phyloP scores from a whole-genome alignment of 2,329 filamentous ascomycete species.

The Aspergillus transmontanensis region DNA sequence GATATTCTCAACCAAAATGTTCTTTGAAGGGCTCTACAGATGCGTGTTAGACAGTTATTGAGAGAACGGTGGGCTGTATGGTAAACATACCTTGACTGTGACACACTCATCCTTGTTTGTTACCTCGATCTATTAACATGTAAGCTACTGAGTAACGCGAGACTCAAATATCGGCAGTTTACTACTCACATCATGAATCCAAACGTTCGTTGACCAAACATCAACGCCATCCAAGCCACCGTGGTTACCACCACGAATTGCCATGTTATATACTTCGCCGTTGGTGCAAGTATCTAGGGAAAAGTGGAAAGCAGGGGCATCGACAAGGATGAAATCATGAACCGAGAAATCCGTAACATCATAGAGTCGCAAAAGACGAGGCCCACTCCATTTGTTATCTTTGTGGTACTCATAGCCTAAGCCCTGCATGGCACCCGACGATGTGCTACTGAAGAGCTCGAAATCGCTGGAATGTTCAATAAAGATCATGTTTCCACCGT shows the following conservation, averaged over 20 bases:
- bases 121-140: slow-evolving; percentile 49
- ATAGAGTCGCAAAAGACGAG: slow-evolving; percentile 51
- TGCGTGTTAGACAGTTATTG: neutral
- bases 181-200: slow-evolving; percentile 55
- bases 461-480: slow-evolving; percentile 55
- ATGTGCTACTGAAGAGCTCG: slow-evolving; percentile 57
- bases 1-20: slow-evolving; percentile 62
- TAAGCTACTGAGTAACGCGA: neutral
- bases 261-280: slow-evolving; percentile 60
- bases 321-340: slow-evolving; percentile 53
- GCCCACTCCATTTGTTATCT: slow-evolving; percentile 42
- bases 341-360: slow-evolving; percentile 52
- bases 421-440: slow-evolving; percentile 56
- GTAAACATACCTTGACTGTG: slow-evolving; percentile 51
- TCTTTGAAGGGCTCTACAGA: slow-evolving; percentile 48
- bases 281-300: slow-evolving; percentile 53
- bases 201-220: slow-evolving; percentile 57
- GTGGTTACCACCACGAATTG: slow-evolving; percentile 54
- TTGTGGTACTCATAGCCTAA: slow-evolving; percentile 54
- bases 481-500: slow-evolving; percentile 57
- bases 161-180: neutral
- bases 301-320: slow-evolving; percentile 55
- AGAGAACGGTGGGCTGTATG: neutral
- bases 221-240: slow-evolving; percentile 61
- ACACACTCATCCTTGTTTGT: slow-evolving; percentile 66